These are phyloP conservation scores for Jatropha multifida DNA, from an alignment of 441 rosid species.

Conservation along the genomic window DNA sequence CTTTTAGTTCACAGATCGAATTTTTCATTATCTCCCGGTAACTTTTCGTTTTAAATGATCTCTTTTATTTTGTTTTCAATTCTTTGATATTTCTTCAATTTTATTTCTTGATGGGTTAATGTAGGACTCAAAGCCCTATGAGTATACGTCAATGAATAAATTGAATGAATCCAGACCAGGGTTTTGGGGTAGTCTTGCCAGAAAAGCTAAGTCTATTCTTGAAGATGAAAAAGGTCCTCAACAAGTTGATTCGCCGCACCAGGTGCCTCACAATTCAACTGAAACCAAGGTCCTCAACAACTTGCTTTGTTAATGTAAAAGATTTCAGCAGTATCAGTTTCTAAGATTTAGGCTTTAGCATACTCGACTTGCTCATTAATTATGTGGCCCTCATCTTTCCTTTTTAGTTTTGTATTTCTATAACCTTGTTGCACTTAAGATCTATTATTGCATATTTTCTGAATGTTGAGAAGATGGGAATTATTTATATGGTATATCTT, in stretches of 20 bases:
- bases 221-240: constrained; percentile 56
- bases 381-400: background rate
- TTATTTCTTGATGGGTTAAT: constrained; percentile 7
- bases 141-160: constrained; percentile 45
- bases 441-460: background rate
- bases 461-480: background rate
- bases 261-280: constrained; percentile 25
- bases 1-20: background rate
- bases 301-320: background rate
- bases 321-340: background rate
- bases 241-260: constrained; percentile 24
- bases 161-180: constrained; percentile 68
- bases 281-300: constrained; percentile 35
- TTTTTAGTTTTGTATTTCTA: background rate
- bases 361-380: background rate
- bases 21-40: background rate
- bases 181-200: constrained; percentile 91
- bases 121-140: constrained; percentile 41
- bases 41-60: background rate
- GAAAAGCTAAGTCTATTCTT: constrained; percentile 87
- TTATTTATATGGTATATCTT: constrained; percentile 11
- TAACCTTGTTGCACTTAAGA: background rate
- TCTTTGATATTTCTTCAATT: background rate
- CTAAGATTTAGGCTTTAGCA: background rate
- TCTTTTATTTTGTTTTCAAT: background rate